A percentile compares a stretch with the other conserved stretches of the same genome.
These are phyloP conservation scores for Naganishia kalamii DNA, from an alignment of 768 basidiomycete genomes.

Conservation along the genomic window DNA sequence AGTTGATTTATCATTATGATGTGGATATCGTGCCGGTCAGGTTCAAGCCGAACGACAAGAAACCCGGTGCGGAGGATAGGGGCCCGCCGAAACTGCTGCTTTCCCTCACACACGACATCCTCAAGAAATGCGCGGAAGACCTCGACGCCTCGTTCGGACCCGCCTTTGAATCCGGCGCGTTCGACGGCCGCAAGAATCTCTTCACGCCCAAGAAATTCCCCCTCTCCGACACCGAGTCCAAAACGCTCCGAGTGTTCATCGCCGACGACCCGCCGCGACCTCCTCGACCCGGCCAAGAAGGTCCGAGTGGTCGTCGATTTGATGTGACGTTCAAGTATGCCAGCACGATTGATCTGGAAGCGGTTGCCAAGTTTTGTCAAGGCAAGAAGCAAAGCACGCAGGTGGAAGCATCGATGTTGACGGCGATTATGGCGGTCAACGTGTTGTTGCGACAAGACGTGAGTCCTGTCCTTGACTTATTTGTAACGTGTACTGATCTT, in stretches of 20 bases:
- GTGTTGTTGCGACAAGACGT: conserved; percentile 34
- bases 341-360: conserved; percentile 35
- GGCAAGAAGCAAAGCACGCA: conserved; percentile 35
- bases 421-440: conserved; percentile 43
- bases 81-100: not conserved
- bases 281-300: conserved; percentile 34
- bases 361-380: conserved; percentile 37
- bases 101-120: not conserved
- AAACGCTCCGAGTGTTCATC: conserved; percentile 9
- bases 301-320: conserved; percentile 26
- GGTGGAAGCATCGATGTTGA: conserved; percentile 32
- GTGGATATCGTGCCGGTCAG: conserved; percentile 42
- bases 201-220: conserved; percentile 36
- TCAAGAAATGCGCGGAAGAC: not conserved
- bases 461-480: not conserved
- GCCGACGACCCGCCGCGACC: conserved; percentile 15
- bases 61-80: not conserved
- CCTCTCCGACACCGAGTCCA: conserved; percentile 6
- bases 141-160: not conserved
- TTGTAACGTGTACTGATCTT: not conserved
- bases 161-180: not conserved
- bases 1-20: conserved; percentile 38
- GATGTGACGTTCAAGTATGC: conserved; percentile 41
- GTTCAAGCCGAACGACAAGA: not conserved
- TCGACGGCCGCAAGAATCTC: conserved; percentile 33